phyloP scores from a whole-genome alignment of 306 rosid genomes.

The Dryas alaskensis region DNA sequence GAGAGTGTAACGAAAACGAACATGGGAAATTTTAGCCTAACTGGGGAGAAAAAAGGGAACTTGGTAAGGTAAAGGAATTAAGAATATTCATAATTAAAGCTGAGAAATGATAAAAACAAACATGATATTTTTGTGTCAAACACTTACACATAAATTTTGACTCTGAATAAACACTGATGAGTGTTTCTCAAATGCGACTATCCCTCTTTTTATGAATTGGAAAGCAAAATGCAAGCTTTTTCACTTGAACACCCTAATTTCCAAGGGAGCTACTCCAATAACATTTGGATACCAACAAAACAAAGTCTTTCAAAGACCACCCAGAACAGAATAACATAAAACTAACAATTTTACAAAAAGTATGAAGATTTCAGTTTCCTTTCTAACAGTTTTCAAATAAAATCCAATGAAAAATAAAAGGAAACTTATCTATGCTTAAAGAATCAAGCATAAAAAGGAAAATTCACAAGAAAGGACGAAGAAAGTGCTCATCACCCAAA shows the following conservation, averaged over 20 bases:
- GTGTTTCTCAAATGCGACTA: background rate
- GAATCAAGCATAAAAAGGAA: background rate
- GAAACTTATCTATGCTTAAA: background rate
- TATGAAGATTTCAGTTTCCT: background rate
- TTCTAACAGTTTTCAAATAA: background rate
- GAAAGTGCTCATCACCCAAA: background rate
- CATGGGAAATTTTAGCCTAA: background rate
- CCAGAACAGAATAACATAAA: background rate
- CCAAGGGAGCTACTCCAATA: background rate
- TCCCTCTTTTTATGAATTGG: background rate
- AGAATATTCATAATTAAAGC: background rate
- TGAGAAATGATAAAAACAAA: no score
- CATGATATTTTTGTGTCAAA: background rate
- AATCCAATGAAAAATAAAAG: background rate
- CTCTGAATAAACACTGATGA: background rate
- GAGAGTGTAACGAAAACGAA: constrained; percentile 1
- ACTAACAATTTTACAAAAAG: background rate
- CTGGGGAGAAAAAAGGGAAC: background rate
- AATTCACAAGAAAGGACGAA: background rate
- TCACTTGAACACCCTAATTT: background rate
- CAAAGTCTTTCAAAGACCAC: background rate
- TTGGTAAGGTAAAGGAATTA: background rate
- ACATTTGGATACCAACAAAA: background rate
- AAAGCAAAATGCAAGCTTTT: background rate
- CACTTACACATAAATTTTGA: background rate